Conservation (phyloP, 192 early-diverging fungal species). For the Entomortierella chlamydospora region DNA sequence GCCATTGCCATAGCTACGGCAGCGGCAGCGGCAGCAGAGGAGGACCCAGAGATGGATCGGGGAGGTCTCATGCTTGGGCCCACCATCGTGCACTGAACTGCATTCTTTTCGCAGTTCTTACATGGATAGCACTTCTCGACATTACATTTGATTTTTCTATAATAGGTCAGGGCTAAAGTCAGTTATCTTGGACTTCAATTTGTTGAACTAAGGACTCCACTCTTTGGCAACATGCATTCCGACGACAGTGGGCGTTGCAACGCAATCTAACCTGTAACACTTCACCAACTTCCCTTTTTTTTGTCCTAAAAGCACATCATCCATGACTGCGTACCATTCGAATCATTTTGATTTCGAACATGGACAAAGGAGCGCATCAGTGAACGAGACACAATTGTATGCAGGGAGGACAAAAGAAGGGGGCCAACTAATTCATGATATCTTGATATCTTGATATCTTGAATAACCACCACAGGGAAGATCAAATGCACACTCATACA, state of each 20-base stretch:
- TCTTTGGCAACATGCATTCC: background rate
- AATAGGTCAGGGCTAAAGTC: background rate
- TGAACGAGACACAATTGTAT: background rate
- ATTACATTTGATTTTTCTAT: slow-evolving; percentile 51
- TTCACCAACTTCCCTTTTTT: background rate
- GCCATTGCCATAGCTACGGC: slow-evolving; percentile 48
- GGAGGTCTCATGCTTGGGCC: slow-evolving; percentile 49
- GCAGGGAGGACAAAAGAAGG: slow-evolving; percentile 4
- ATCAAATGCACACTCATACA: background rate
- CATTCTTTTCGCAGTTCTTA: slow-evolving; percentile 44
- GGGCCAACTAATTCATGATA: background rate
- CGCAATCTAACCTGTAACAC: too few species aligned
- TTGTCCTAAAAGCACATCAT: background rate
- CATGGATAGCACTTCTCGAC: slow-evolving; percentile 45
- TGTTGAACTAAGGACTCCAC: background rate
- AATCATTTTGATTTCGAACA: too few species aligned
- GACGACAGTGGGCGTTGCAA: too few species aligned
- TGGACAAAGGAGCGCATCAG: background rate
- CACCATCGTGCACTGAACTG: slow-evolving; percentile 39
- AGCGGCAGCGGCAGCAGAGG: slow-evolving; percentile 35
- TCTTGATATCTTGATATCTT: background rate
- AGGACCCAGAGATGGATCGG: slow-evolving; percentile 36
- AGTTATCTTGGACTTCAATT: too few species aligned
- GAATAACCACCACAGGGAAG: background rate
- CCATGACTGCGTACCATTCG: too few species aligned